Conservation (phyloP, 1,139 yeast species). For the Taphrina betulina region DNA sequence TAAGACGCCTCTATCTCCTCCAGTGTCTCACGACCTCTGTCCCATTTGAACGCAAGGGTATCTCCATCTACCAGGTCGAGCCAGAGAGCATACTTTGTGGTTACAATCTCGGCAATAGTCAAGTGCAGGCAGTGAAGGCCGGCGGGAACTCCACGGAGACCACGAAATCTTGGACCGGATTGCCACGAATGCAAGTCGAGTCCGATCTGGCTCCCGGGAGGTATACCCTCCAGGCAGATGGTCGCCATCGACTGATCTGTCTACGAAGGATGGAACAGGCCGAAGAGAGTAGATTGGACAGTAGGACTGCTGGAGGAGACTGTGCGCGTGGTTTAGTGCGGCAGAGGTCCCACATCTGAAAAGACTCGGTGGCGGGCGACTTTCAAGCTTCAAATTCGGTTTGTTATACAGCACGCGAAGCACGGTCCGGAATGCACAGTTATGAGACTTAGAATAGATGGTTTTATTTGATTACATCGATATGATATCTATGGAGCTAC, state of each 20-base stretch:
- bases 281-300: too few relatives aligned
- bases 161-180: constrained; percentile 31
- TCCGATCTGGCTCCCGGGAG: constrained; percentile 29
- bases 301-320: too few relatives aligned
- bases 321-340: too few relatives aligned
- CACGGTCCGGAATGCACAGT: too few relatives aligned
- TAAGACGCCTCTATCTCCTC: neutral
- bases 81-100: constrained; percentile 24
- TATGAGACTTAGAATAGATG: too few relatives aligned
- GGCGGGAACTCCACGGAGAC: constrained; percentile 4
- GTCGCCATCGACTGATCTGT: constrained; percentile 4
- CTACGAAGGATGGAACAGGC: neutral
- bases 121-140: constrained; percentile 33
- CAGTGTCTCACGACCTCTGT: neutral
- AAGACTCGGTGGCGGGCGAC: too few relatives aligned
- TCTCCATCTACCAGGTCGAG: neutral
- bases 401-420: too few relatives aligned
- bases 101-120: constrained; percentile 3
- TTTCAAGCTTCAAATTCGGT: too few relatives aligned
- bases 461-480: too few relatives aligned
- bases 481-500: too few relatives aligned
- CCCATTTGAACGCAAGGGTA: constrained; percentile 1
- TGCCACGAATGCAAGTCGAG: constrained; percentile 26
- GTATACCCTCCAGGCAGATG: constrained; percentile 10
- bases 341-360: too few relatives aligned